Evolutionary conservation across 768 basidiomycete genomes (phyloP).

Genomic region (Lactifluus piperatus): DNA sequence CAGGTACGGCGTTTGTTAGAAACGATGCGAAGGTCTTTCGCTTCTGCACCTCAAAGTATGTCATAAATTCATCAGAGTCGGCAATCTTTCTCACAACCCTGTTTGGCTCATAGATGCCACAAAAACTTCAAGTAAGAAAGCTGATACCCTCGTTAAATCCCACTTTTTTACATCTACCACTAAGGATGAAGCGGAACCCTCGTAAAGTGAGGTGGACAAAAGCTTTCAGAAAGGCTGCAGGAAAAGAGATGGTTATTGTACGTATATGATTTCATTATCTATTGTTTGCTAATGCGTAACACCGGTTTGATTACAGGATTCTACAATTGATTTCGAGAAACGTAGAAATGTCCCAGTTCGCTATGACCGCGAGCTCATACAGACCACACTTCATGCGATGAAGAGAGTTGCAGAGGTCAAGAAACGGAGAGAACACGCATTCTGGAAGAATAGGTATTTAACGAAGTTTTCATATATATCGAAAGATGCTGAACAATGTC

Average conservation of each 20-base stretch:
- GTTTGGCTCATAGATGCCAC: slow-evolving; percentile 58
- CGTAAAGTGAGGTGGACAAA: slow-evolving; percentile 99
- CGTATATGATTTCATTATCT: slow-evolving; percentile 25
- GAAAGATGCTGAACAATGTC: background rate
- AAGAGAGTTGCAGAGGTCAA: slow-evolving; percentile 92
- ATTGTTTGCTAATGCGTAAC: background rate
- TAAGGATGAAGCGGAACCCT: slow-evolving; percentile 98
- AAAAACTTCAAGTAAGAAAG: slow-evolving; percentile 93
- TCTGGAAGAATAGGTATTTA: slow-evolving; percentile 83
- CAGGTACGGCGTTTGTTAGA: slow-evolving; percentile 90
- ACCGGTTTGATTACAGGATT: slow-evolving; percentile 51
- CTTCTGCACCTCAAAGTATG: slow-evolving; percentile 96
- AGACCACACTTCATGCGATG: slow-evolving; percentile 94
- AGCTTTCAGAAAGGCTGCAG: slow-evolving; percentile 96
- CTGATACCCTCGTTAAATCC: background rate
- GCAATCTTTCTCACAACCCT: slow-evolving; percentile 13
- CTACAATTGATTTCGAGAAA: slow-evolving; percentile 98
- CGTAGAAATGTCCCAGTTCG: slow-evolving; percentile 94
- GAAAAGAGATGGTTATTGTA: slow-evolving; percentile 99
- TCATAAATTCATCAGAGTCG: background rate
- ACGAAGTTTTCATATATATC: background rate
- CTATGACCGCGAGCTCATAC: slow-evolving; percentile 89
- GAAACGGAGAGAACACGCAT: slow-evolving; percentile 80
- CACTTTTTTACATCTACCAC: background rate
- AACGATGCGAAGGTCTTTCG: slow-evolving; percentile 98